Percentiles rank a stretch among this genome's conserved stretches.
phyloP scores from a whole-genome alignment of 192 early-diverging fungal species.

The Funneliformis geosporum region DNA sequence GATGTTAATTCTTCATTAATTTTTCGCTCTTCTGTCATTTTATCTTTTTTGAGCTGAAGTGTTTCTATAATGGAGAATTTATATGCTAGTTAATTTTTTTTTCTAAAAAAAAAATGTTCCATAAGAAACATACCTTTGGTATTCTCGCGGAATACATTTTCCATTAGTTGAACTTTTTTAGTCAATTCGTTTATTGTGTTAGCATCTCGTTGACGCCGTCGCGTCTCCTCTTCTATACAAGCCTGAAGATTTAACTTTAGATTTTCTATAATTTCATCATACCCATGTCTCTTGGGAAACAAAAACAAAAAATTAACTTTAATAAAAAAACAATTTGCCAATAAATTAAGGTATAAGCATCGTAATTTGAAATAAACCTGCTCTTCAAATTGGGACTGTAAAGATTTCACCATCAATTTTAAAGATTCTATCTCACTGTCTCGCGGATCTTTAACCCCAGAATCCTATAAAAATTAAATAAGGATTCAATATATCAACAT shows the following conservation, averaged over 20 bases:
- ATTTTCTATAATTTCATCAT: conserved; percentile 49
- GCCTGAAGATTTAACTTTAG: conserved; percentile 48
- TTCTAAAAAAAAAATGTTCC: conserved; percentile 40
- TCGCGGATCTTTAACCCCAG: neutral
- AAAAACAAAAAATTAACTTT: neutral
- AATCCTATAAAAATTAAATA: neutral
- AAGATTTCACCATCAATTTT: conserved; percentile 11
- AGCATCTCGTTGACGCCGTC: conserved; percentile 46
- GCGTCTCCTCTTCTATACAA: conserved; percentile 47
- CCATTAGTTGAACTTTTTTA: conserved; percentile 41
- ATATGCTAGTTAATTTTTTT: conserved; percentile 2
- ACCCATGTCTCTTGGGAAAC: conserved; percentile 37
- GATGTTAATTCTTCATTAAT: conserved; percentile 52
- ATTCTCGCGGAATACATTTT: conserved; percentile 40
- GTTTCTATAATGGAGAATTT: conserved; percentile 42
- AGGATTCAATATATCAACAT: too few species aligned
- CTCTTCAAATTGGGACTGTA: conserved; percentile 31
- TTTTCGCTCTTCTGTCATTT: conserved; percentile 45
- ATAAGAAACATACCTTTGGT: conserved; percentile 38
- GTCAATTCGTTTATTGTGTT: conserved; percentile 46
- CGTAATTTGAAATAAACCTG: conserved; percentile 14
- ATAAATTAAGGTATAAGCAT: neutral
- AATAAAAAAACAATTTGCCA: neutral
- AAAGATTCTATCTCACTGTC: conserved; percentile 8
- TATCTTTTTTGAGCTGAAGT: conserved; percentile 35